These are phyloP conservation scores for Phaseolus lunatus DNA, from an alignment of 306 rosid genomes.

Conservation along the genomic window DNA sequence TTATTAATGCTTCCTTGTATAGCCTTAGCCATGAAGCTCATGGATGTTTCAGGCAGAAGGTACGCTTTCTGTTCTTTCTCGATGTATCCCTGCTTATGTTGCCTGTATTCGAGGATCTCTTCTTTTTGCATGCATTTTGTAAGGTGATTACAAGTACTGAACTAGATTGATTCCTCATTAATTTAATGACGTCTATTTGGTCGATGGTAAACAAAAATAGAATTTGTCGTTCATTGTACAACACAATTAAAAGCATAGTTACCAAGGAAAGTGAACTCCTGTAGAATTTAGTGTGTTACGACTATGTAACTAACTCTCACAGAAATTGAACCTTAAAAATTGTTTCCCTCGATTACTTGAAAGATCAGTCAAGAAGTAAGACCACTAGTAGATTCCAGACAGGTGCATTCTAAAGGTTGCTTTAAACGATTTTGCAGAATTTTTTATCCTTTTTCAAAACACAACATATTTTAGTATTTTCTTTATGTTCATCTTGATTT, in stretches of 20 bases:
- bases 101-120: background rate
- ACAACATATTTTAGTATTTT: background rate
- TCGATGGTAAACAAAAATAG: background rate
- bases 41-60: slow-evolving; percentile 87
- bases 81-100: slow-evolving; percentile 4
- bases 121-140: slow-evolving; percentile 15
- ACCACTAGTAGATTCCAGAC: background rate
- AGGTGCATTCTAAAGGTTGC: background rate
- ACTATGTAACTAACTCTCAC: background rate
- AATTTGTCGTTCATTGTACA: background rate
- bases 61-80: slow-evolving; percentile 8
- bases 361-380: slow-evolving; percentile 1
- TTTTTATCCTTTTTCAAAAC: too few species aligned
- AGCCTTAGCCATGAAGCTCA: slow-evolving; percentile 71
- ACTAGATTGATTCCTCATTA: background rate
- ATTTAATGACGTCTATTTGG: background rate
- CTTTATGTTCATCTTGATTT: slow-evolving; percentile 11
- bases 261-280: slow-evolving; percentile 7
- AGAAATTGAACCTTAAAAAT: slow-evolving; percentile 27
- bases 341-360: slow-evolving; percentile 20
- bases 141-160: background rate
- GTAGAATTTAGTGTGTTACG: background rate
- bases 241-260: slow-evolving; percentile 1
- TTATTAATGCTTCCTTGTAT: slow-evolving; percentile 87
- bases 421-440: too few species aligned